Conservation (phyloP, 2,329 filamentous ascomycete species). For the Beauveria sp. region DNA sequence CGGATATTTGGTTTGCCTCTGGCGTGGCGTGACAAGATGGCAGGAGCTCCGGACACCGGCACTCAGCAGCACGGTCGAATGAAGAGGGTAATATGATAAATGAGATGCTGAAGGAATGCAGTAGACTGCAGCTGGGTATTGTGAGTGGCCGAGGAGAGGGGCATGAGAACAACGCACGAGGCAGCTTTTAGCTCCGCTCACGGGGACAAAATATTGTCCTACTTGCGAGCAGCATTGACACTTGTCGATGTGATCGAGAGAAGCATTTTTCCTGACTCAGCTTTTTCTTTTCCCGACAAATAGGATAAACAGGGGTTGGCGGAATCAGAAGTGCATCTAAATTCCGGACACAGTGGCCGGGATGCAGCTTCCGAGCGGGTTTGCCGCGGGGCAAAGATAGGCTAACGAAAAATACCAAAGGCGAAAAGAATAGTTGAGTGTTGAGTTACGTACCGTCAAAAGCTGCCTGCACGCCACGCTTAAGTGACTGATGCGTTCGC, state of each 20-base stretch:
- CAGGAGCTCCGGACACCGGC: neutral
- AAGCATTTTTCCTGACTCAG: neutral
- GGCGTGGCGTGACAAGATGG: neutral
- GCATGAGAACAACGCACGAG: neutral
- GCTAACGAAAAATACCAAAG: neutral
- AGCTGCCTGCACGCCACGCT: slow-evolving; percentile 52
- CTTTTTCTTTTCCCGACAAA: neutral
- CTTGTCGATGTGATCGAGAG: neutral
- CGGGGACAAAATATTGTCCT: neutral
- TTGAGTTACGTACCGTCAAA: slow-evolving; percentile 47
- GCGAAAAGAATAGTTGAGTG: neutral
- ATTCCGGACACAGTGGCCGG: neutral
- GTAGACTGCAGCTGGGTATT: no score
- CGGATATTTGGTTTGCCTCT: neutral
- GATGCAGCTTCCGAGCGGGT: slow-evolving; percentile 1
- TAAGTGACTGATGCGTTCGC: slow-evolving; percentile 36
- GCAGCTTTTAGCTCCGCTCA: neutral
- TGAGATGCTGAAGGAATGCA: neutral
- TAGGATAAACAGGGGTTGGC: neutral
- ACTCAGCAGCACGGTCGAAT: neutral
- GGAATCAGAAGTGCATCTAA: neutral
- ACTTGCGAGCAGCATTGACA: neutral
- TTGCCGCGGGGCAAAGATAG: slow-evolving; percentile 12
- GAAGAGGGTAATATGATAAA: no score
- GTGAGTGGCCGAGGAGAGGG: neutral